Conservation (phyloP, 2,329 filamentous ascomycete genomes). For the Diaporthe sp. region DNA sequence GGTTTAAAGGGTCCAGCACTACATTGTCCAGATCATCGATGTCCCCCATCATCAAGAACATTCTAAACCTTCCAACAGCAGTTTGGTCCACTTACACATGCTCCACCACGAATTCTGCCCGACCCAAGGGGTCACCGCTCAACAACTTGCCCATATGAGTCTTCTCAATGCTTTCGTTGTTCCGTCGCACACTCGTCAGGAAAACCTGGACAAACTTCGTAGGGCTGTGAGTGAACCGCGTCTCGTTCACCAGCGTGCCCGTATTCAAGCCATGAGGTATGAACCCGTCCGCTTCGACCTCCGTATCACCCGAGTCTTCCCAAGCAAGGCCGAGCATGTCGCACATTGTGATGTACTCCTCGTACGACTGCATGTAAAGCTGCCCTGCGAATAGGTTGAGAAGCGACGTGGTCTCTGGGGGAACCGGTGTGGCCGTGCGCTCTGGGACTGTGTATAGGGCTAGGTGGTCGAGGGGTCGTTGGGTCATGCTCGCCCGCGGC, state of each 20-base stretch:
- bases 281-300: constrained; percentile 52
- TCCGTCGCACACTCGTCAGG: constrained; percentile 53
- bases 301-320: constrained; percentile 38
- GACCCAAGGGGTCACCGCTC: constrained; percentile 46
- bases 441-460: constrained; percentile 57
- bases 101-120: constrained; percentile 40
- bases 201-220: constrained; percentile 55
- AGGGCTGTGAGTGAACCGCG: constrained; percentile 52
- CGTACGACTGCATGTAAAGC: constrained; percentile 69
- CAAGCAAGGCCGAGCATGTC: constrained; percentile 64
- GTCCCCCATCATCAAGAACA: too few relatives aligned
- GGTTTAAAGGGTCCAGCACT: too few relatives aligned
- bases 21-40: too few relatives aligned
- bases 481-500: constrained; percentile 56
- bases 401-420: constrained; percentile 43
- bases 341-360: constrained; percentile 68
- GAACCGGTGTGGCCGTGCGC: background rate
- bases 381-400: constrained; percentile 79
- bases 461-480: constrained; percentile 59
- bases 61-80: background rate
- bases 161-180: constrained; percentile 55
- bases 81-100: background rate
- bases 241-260: constrained; percentile 40
- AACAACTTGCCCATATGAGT: constrained; percentile 58
- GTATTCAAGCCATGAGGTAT: constrained; percentile 43